Conservation (phyloP, 176 grass and related monocot species). For the bread wheat (Triticum aestivum) region IWGSC_CS_RefSeq_v2.1 NC_057814.1:422806413-422806912, state of each 20-base stretch:
- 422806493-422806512: neutral
- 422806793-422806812: no score
- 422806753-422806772: no score
- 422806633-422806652: neutral
- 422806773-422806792: no score
- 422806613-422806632: neutral
- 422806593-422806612: neutral
- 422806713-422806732: no score
- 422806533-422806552: neutral
- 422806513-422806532: neutral
- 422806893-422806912: no score
- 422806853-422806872: no score
- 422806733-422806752: no score
- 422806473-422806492: neutral
- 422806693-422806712: no score
- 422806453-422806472: neutral
- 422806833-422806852: no score
- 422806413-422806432: neutral
- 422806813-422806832: no score
- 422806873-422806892: no score
- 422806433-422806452: neutral
- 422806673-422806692: neutral
- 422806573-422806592: neutral
- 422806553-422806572: neutral
- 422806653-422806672: neutral